phyloP scores from a whole-genome alignment of 2,329 filamentous ascomycete species.

The Trichoderma sp. region DNA sequence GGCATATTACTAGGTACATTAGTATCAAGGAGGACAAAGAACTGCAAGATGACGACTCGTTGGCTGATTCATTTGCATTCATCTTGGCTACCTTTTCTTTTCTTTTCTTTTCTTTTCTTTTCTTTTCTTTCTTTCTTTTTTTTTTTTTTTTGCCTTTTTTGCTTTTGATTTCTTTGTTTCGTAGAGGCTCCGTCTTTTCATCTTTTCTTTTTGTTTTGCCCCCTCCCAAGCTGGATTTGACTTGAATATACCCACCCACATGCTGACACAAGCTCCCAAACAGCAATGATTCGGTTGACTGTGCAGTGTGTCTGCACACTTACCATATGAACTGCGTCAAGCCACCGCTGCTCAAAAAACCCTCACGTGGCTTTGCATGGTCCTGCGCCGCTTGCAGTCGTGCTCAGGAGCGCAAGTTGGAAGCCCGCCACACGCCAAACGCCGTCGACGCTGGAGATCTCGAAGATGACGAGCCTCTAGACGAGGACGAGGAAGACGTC shows the following conservation, averaged over 20 bases:
- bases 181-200: background rate
- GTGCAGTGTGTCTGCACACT: constrained; percentile 88
- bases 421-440: constrained; percentile 82
- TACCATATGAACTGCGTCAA: constrained; percentile 99
- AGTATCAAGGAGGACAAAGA: background rate
- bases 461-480: constrained; percentile 61
- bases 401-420: constrained; percentile 88
- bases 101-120: background rate
- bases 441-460: constrained; percentile 63
- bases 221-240: background rate
- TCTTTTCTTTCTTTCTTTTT: background rate
- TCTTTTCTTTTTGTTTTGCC: background rate
- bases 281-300: constrained; percentile 93
- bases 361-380: constrained; percentile 96
- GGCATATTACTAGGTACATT: background rate
- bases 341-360: constrained; percentile 89
- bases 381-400: constrained; percentile 94
- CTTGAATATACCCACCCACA: background rate
- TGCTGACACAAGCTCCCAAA: background rate
- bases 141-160: background rate
- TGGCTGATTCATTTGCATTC: background rate
- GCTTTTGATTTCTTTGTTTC: background rate
- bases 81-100: too few relatives aligned
- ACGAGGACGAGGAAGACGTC: constrained; percentile 69
- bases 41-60: too few relatives aligned